A percentile compares a stretch with the other conserved stretches of the same genome.
Evolutionary conservation across 2,329 filamentous ascomycete species (phyloP).

Genomic region (Pseudonectria foliicola): DNA sequence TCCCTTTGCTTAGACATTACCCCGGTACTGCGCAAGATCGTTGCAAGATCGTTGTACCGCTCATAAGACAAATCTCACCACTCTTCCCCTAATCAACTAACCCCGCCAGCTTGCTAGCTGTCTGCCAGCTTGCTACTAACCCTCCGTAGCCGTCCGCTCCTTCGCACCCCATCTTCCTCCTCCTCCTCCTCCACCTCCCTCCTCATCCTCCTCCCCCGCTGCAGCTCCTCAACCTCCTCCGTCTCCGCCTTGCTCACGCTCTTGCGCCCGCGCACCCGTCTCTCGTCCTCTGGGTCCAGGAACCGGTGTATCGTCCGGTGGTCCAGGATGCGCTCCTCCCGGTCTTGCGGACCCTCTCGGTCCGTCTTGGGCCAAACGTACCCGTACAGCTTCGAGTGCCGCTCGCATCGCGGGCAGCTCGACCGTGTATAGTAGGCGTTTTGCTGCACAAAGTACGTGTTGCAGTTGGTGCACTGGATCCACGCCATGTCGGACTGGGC

Average conservation of each 20-base stretch:
- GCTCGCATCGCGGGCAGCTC: slow-evolving; percentile 86
- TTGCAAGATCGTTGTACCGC: no score
- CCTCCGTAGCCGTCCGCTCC: slow-evolving; percentile 29
- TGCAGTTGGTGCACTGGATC: slow-evolving; percentile 85
- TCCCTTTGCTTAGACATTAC: no score
- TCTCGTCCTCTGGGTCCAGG: slow-evolving; percentile 63
- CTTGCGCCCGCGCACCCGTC: slow-evolving; percentile 40
- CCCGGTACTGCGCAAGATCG: no score
- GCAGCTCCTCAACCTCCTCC: slow-evolving; percentile 18
- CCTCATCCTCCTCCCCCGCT: slow-evolving; percentile 20
- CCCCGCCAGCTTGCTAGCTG: slow-evolving; percentile 12
- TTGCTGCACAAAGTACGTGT: slow-evolving; percentile 73
- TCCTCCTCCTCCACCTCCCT: slow-evolving; percentile 7
- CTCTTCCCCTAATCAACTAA: no score
- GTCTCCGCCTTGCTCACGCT: slow-evolving; percentile 18
- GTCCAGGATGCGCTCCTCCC: slow-evolving; percentile 66
- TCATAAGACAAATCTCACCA: no score
- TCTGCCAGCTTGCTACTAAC: slow-evolving; percentile 26
- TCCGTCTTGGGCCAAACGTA: slow-evolving; percentile 96
- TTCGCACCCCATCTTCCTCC: slow-evolving; percentile 21
- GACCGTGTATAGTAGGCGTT: slow-evolving; percentile 82
- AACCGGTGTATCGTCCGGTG: slow-evolving; percentile 86
- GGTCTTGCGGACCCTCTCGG: slow-evolving; percentile 65
- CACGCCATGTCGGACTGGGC: slow-evolving; percentile 70
- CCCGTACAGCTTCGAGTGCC: slow-evolving; percentile 92